Evolutionary conservation across 2,329 filamentous ascomycete genomes (phyloP), one percentile per base, ranked within the genome.

Genomic region (Lomentospora prolificans): DNA sequence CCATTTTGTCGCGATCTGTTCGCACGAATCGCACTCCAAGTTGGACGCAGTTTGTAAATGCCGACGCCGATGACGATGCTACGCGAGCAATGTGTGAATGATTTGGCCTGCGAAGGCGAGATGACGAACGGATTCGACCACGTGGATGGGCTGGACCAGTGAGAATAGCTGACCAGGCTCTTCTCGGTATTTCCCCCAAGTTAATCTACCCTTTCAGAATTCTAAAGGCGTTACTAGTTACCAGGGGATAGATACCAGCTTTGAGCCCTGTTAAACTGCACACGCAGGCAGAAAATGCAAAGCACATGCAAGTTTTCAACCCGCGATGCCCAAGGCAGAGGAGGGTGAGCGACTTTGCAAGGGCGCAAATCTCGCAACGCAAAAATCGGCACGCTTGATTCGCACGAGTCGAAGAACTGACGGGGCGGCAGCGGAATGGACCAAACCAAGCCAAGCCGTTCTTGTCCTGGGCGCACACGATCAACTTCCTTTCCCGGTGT

Each of bases 401-500:
- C 41, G 41, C 9, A 46, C 10, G 41, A 46, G n/a, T 22, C 19
- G 31, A 39, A 25, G 41, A 14, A 39, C 22, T 24, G 17, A 14
- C 46, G 24, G 17, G 46, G 27, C 27, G 17, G 46, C 27, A 50
- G 14, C 28, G 31, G 31, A 28, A 53, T 39, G 31, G 17, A 28
- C 27, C 51, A 53, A 22, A 24, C 24, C 25, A 27, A 53, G 25
- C 31, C 51, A 53, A 53, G 19, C 51, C 51, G 31, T 24, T 53
- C 36, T 53, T 31, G 51, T 46, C 41, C 41, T 22, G n/a, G 60
- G 65, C 61, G 68, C 69, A 71, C 69, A 69, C 69, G 69, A 71
- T 67, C 67, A 67, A 58, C 70, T 71, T 58, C 69, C 68, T 59
- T 67, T 69, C 64, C 63, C 60, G 19, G 41, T 46, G n/a, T 46